These are phyloP conservation scores for Amoebophrya sp. DNA, from an alignment of 169 alveolate species.

Conservation along the genomic window DNA sequence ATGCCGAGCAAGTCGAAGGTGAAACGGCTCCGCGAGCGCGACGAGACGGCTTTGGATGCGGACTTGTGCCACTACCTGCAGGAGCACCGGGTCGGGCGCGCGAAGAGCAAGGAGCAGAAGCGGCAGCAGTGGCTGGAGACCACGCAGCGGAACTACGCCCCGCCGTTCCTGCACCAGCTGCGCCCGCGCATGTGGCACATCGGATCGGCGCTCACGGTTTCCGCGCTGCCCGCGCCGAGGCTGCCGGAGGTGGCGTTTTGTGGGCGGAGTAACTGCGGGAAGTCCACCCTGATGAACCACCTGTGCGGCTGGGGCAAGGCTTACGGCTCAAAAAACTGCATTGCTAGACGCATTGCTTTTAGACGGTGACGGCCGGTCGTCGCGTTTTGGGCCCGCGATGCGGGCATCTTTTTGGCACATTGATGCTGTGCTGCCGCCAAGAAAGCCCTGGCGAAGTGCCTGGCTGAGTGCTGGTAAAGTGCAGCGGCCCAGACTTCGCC, in stretches of 20 bases:
- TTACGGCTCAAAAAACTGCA: neutral
- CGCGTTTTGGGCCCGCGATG: no score
- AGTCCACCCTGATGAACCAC: constrained; percentile 32
- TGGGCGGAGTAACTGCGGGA: constrained; percentile 15
- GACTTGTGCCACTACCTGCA: neutral
- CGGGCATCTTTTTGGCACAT: no score
- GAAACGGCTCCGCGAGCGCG: neutral
- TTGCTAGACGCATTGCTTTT: no score
- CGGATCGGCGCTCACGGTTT: neutral
- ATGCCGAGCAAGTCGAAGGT: neutral
- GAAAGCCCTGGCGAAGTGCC: no score
- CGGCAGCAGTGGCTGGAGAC: neutral
- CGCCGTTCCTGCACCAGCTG: neutral
- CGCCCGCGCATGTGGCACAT: neutral
- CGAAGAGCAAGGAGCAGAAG: neutral
- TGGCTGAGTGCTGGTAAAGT: no score
- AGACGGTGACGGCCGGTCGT: no score
- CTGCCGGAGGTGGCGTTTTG: neutral
- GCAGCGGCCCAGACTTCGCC: no score
- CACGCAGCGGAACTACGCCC: neutral
- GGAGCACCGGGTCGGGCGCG: neutral
- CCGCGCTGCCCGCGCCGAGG: neutral
- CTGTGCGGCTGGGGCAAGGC: constrained; percentile 30
- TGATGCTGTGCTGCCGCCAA: no score
- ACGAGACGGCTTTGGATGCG: neutral